Conservation (phyloP, 257 asterid species). For the Przewalskia tangutica region DNA sequence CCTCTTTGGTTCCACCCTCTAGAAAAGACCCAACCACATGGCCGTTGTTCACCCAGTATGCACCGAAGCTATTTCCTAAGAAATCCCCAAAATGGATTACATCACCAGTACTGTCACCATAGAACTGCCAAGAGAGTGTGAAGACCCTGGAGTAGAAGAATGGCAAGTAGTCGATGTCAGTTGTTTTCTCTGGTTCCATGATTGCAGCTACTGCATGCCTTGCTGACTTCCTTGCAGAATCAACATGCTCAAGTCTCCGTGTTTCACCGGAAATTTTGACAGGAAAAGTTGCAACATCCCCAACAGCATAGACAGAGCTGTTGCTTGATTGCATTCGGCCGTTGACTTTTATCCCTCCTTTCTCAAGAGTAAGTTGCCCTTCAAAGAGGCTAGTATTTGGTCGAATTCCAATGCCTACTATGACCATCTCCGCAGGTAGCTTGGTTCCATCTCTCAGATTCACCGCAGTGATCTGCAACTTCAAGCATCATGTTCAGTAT, state of each 20-base stretch:
- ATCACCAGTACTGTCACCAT: conserved; percentile 66
- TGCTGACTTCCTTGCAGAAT: conserved; percentile 72
- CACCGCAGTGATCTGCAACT: conserved; percentile 61
- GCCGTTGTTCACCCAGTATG: conserved; percentile 71
- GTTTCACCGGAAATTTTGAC: conserved; percentile 59
- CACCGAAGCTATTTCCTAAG: conserved; percentile 41
- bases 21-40: conserved; percentile 69
- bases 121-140: conserved; percentile 81
- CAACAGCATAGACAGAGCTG: conserved; percentile 65
- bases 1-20: conserved; percentile 86
- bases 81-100: conserved; percentile 71
- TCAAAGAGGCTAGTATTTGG: conserved; percentile 84
- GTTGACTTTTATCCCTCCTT: conserved; percentile 87
- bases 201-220: conserved; percentile 70
- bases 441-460: conserved; percentile 72
- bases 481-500: not conserved
- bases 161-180: conserved; percentile 68
- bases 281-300: conserved; percentile 84
- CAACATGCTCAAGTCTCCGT: conserved; percentile 83
- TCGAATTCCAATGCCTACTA: conserved; percentile 87
- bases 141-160: conserved; percentile 85
- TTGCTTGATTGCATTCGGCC: conserved; percentile 76
- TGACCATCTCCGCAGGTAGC: conserved; percentile 80
- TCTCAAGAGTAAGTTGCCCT: conserved; percentile 79
- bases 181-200: conserved; percentile 42